Evolutionary conservation across 495 filamentous ascomycete species (phyloP), one percentile per base, ranked within the genome.

Genomic region (Daldinia vernicosa): DNA sequence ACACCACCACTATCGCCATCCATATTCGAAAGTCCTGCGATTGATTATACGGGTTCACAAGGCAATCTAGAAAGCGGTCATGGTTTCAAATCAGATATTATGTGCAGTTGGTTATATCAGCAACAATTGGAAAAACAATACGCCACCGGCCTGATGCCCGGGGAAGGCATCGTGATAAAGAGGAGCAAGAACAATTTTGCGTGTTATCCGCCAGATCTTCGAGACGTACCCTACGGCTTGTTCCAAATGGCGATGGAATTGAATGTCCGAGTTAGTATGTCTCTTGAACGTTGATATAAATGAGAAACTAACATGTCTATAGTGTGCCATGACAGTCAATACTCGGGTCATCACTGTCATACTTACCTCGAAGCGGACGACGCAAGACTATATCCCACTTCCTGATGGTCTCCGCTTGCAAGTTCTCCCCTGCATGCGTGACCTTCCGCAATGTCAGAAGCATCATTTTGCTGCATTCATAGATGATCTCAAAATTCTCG

Each of bases 401-500:
- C 69, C 78, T 12, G 77, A 84, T 59, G 86, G 86, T n/a, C 80
- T 89, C 22, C 82, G 84, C 32, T 73, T 91, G 39, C 89, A 91
- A 70, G 84, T 91, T 22, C 76, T 91, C 17, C 84, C 82, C 8
- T 83, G 80, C 51, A 83, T 90, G 64, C 71, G 74, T 4, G 82
- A 85, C 40, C 79, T 91, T 2, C 85, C 86, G 3, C 74, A 76
- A 15, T 87, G 86, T 56, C 84, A 89, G 74, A 88, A 89, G 71
- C 86, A 90, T 72, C 89, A 91, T 54, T 90, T 88, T 64, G 89
- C 87, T n/a, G 89, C 89, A 32, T 90, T 91, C 71, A 87, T 90
- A 53, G 80, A 84, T 52, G 83, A 88, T 60, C 75, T 77, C n/a
- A 77, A 80, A 28, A 78, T 89, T 4, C 72, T 91, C 17, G 80